A percentile compares a stretch with the other conserved stretches of the same genome.
These are phyloP conservation scores for Capronia epimyces DNA, from an alignment of 2,329 filamentous ascomycete species.

Conservation along the genomic window DNA sequence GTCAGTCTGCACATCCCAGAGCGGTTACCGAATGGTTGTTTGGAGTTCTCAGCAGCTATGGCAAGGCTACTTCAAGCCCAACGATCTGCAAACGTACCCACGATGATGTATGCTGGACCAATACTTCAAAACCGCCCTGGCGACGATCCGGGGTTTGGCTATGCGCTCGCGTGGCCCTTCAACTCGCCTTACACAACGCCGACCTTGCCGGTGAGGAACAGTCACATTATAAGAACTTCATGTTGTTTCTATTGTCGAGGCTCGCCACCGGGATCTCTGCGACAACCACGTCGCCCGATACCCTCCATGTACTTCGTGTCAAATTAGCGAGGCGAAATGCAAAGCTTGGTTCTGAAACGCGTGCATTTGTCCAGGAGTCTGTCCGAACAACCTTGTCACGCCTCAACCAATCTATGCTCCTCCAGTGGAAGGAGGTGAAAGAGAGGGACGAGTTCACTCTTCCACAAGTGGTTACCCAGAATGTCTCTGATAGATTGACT, in stretches of 20 bases:
- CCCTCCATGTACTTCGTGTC: conserved; percentile 39
- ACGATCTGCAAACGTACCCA: conserved; percentile 50
- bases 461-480: not conserved
- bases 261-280: conserved; percentile 33
- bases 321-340: conserved; percentile 43
- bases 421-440: conserved; percentile 9
- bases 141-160: conserved; percentile 52
- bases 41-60: conserved; percentile 41
- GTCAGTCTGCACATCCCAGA: conserved; percentile 48
- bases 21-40: conserved; percentile 51
- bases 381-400: conserved; percentile 15
- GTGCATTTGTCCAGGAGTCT: conserved; percentile 7
- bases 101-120: conserved; percentile 49
- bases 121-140: conserved; percentile 40
- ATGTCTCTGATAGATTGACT: not conserved
- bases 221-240: conserved; percentile 48
- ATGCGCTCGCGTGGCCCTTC: conserved; percentile 49
- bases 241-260: conserved; percentile 43
- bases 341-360: conserved; percentile 37
- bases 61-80: conserved; percentile 25
- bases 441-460: conserved; percentile 12
- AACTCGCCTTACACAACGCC: conserved; percentile 33
- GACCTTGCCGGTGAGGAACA: conserved; percentile 19
- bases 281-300: conserved; percentile 28
- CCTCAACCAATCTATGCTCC: conserved; percentile 9